These are phyloP conservation scores for Botrytis pseudocinerea DNA, from an alignment of 2,329 filamentous ascomycete species.

Conservation along the genomic window DNA sequence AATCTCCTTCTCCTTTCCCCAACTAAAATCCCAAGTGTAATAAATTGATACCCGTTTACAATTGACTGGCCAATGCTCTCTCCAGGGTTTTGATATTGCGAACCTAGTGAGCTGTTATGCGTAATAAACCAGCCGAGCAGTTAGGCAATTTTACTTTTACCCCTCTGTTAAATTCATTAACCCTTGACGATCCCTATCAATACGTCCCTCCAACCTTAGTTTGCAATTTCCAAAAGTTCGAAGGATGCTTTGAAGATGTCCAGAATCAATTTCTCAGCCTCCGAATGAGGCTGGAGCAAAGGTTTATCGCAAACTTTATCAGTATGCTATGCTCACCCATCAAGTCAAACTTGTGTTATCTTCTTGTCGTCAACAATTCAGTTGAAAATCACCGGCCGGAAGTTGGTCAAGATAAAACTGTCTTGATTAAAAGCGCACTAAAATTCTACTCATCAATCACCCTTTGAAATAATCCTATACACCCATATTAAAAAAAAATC, in stretches of 20 bases:
- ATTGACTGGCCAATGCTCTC: conserved; percentile 15
- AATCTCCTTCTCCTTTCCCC: conserved; percentile 20
- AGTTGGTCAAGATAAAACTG: not conserved
- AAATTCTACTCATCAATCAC: not conserved
- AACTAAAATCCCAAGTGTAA: not conserved
- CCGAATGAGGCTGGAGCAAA: conserved; percentile 15
- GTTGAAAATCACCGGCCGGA: not conserved
- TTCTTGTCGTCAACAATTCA: not conserved
- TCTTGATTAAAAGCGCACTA: not conserved
- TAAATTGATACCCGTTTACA: conserved; percentile 9
- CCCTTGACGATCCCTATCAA: conserved; percentile 1
- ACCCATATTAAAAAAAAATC: not conserved
- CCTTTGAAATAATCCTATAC: not conserved
- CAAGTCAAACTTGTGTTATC: not conserved
- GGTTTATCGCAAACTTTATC: conserved; percentile 17
- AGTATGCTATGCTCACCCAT: not conserved
- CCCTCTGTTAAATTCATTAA: conserved; percentile 12
- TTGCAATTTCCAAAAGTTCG: conserved; percentile 10
- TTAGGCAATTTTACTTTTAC: conserved; percentile 2
- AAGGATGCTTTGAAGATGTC: not conserved
- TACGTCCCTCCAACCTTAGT: not conserved
- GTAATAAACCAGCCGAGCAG: not conserved
- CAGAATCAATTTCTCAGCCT: conserved; percentile 15
- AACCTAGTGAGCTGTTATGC: conserved; percentile 6
- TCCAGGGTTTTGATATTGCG: conserved; percentile 2